phyloP scores from a whole-genome alignment of 148 eudicot genomes.

The Chenopodium suecicum region DNA sequence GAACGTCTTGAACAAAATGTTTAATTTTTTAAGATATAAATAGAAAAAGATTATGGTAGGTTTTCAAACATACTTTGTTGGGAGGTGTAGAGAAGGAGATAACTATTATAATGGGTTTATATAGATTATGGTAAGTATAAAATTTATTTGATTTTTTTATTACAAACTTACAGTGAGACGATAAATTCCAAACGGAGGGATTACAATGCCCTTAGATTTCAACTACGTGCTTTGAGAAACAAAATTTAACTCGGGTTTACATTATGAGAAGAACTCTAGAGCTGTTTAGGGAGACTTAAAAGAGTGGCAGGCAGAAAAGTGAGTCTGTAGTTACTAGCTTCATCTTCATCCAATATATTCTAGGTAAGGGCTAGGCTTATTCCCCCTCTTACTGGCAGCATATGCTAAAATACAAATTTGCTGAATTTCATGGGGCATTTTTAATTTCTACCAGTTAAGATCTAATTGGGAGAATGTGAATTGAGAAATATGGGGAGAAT shows the following conservation, averaged over 20 bases:
- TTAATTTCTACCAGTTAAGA: not conserved
- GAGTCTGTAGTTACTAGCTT: not conserved
- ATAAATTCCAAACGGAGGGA: not conserved
- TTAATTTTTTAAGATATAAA: not conserved
- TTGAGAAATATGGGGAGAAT: not conserved
- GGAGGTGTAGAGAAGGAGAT: not conserved
- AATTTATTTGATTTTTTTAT: too few relatives aligned
- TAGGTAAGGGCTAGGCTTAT: not conserved
- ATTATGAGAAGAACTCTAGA: not conserved
- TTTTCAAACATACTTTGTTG: not conserved
- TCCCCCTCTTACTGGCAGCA: not conserved
- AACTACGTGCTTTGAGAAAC: not conserved
- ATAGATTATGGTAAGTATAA: not conserved
- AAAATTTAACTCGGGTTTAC: not conserved
- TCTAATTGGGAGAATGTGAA: not conserved
- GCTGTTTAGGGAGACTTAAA: not conserved
- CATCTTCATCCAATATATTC: constrained; percentile 8
- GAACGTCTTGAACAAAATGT: not conserved
- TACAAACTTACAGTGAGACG: not conserved
- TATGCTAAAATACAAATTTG: not conserved
- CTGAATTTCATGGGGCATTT: not conserved
- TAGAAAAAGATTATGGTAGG: not conserved
- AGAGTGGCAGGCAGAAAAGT: not conserved
- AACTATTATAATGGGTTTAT: not conserved
- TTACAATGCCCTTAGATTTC: not conserved